Conservation (phyloP, 257 asterid species). For the Lycium ferocissimum region DNA sequence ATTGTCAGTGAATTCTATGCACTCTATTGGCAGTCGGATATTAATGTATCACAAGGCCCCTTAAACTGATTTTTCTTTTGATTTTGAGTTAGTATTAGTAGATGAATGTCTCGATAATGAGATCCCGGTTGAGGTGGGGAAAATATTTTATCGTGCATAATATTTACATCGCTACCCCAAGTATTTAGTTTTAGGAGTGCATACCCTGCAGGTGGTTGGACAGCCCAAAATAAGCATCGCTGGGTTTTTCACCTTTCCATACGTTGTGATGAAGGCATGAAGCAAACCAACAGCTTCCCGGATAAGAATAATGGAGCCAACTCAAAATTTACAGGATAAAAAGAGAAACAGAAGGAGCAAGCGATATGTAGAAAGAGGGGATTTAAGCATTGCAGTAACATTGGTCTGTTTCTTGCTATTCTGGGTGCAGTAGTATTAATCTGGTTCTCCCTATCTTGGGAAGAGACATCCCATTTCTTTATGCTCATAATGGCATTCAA, state of each 20-base stretch:
- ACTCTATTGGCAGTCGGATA: neutral
- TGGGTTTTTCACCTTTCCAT: neutral
- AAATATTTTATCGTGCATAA: neutral
- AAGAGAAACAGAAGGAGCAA: neutral
- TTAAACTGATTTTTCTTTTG: neutral
- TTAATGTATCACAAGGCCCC: neutral
- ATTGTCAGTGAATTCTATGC: neutral
- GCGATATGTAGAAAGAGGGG: neutral
- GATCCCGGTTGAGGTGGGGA: neutral
- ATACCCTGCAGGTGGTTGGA: neutral
- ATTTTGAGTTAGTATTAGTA: neutral
- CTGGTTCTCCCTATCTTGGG: neutral
- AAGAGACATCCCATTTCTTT: neutral
- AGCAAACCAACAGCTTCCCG: neutral
- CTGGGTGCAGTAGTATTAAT: neutral
- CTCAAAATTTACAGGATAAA: constrained; percentile 9
- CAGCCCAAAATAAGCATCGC: constrained; percentile 2
- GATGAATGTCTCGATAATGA: neutral
- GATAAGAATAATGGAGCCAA: neutral
- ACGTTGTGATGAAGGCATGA: neutral
- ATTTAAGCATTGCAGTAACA: neutral
- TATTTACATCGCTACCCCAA: constrained; percentile 16
- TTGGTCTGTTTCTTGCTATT: neutral
- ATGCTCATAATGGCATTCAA: neutral
- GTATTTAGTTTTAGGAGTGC: constrained; percentile 1